Percentiles rank a stretch among this genome's conserved stretches.
Evolutionary conservation across 208 protist genomes (phyloP).

Genomic region (Ichthyophonus hoferi): DNA sequence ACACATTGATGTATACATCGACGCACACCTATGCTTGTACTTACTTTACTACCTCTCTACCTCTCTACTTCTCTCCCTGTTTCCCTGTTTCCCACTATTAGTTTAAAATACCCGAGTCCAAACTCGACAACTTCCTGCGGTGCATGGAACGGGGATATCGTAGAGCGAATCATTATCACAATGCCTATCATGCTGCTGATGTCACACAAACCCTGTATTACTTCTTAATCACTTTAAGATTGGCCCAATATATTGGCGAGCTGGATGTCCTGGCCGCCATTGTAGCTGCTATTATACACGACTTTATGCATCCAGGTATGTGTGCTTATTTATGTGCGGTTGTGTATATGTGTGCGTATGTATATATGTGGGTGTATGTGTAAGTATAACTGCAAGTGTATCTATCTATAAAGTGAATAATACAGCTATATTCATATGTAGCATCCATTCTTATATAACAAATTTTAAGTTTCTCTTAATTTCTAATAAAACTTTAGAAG

Average conservation of each 20-base stretch:
- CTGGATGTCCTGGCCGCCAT: constrained; percentile 17
- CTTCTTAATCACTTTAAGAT: neutral
- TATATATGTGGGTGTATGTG: neutral
- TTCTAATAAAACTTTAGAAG: too few species aligned
- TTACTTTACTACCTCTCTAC: too few species aligned
- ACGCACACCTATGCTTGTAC: too few species aligned
- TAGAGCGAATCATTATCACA: constrained; percentile 58
- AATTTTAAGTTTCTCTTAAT: too few species aligned
- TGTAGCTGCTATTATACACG: constrained; percentile 31
- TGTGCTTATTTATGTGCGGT: neutral
- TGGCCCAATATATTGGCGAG: constrained; percentile 15
- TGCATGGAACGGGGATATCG: constrained; percentile 42
- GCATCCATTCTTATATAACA: too few species aligned
- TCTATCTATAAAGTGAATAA: too few species aligned
- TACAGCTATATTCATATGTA: too few species aligned
- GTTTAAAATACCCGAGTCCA: constrained; percentile 30
- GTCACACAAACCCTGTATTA: constrained; percentile 34
- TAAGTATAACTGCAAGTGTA: neutral
- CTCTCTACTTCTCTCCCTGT: too few species aligned
- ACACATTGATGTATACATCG: too few species aligned
- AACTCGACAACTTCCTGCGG: constrained; percentile 30
- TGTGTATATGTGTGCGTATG: neutral
- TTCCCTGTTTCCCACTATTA: too few species aligned
- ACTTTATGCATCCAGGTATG: constrained; percentile 21
- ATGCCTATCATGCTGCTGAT: constrained; percentile 57